Conservation (phyloP, 2,329 filamentous ascomycete species). For the Ophiostoma ulmi region DNA sequence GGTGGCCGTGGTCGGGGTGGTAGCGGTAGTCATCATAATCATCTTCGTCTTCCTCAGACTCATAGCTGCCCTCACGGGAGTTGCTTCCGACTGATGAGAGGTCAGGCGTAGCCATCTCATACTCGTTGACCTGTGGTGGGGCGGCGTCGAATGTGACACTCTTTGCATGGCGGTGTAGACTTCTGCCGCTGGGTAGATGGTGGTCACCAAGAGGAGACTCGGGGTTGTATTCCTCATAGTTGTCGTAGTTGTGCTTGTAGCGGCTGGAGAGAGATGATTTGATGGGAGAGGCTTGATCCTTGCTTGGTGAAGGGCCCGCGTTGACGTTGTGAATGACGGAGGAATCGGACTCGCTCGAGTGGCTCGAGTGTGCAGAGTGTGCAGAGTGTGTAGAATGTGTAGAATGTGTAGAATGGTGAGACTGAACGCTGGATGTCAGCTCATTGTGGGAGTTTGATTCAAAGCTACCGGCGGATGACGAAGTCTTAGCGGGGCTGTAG, state of each 20-base stretch:
- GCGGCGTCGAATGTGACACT: slow-evolving; percentile 95
- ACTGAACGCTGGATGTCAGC: slow-evolving; percentile 20
- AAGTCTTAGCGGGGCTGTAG: slow-evolving; percentile 49
- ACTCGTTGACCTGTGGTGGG: slow-evolving; percentile 92
- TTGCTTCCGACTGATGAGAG: slow-evolving; percentile 86
- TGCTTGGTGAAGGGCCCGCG: slow-evolving; percentile 48
- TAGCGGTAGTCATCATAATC: slow-evolving; percentile 55
- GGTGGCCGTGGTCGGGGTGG: slow-evolving; percentile 51
- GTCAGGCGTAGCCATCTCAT: slow-evolving; percentile 95
- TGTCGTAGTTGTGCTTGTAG: slow-evolving; percentile 65
- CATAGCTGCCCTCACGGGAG: slow-evolving; percentile 89
- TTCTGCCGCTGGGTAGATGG: slow-evolving; percentile 59
- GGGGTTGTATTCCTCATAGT: slow-evolving; percentile 63
- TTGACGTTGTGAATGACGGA: slow-evolving; percentile 14
- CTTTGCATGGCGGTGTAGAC: slow-evolving; percentile 79
- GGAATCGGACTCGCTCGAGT: slow-evolving; percentile 3
- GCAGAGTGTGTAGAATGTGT: slow-evolving; percentile 9
- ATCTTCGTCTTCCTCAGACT: slow-evolving; percentile 71
- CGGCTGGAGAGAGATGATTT: slow-evolving; percentile 79
- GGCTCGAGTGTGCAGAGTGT: slow-evolving; percentile 7
- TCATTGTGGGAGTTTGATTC: slow-evolving; percentile 14
- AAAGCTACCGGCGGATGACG: slow-evolving; percentile 31
- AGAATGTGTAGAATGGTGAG: slow-evolving; percentile 10
- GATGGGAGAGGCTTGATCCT: slow-evolving; percentile 69
- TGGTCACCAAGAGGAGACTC: slow-evolving; percentile 56